Evolutionary conservation across 805 yeast genomes (phyloP), one percentile per base, ranked within the genome.

Genomic region (Yarrowia alimentaria): DNA sequence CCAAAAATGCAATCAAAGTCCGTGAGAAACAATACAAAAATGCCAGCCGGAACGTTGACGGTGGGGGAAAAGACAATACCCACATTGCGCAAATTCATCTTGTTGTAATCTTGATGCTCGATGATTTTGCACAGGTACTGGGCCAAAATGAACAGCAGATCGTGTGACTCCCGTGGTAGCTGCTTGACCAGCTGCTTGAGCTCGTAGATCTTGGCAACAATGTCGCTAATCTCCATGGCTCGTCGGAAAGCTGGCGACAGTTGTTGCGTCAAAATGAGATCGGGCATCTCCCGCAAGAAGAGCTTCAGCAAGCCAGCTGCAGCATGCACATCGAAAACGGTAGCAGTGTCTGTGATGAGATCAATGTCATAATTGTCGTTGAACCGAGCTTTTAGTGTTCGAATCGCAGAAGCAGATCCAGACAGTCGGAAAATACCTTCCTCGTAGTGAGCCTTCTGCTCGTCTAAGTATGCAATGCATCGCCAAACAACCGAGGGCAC

Each of bases 371-470:
- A 75, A 5, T 75, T 72, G 10, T 64, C 71, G 62, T 89, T 86
- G 69, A 85, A 91, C 38, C 68, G 72, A 38, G 78, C 85, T 59
- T 82, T 85, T 53, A 86, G 72, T 31, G 72, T 77, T 56, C 81
- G 78, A 30, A 86, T 87, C 48, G 83, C 74, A 1, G 88, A 76
- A 52, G 89, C 84, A 28, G 95, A 86, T 4, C 98, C 98, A 66
- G 90, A 86, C 53, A 89, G 70, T 55, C 99, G 74, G 70, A 93
- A 93, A 3, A 91, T 78, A 9, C 99, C 99, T 61, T 89, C 95
- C 64, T 87, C 93, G 55, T 77, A 77, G n/a, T 82, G 71, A 0
- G 95, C 95, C 17, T 82, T 79, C 19, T 81, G 76, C 29, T 71
- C 74, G 43, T 75, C 73, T 43, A 91, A 70, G 57, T 75, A 85